Evolutionary conservation across 768 basidiomycete species (phyloP), one percentile per base, ranked within the genome.

Genomic region (Auriscalpium microsporum): DNA sequence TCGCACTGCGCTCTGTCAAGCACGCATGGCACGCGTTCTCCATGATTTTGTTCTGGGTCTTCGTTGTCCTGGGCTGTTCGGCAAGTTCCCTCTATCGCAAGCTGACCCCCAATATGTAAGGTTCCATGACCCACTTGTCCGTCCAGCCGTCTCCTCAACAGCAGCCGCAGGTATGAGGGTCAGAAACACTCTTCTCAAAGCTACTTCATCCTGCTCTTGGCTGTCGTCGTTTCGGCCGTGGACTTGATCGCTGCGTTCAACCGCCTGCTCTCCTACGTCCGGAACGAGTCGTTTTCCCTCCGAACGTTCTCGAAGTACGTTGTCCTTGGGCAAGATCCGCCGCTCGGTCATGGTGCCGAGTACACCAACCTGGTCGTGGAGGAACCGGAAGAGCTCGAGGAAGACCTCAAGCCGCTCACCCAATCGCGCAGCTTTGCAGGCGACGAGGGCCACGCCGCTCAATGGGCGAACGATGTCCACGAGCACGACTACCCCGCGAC

Each of bases 91-190:
- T 89, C 21, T 96, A 97, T 69, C 75, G 75, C 45, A 89, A 89
- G 59, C 68, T 85, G 50, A 92, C 90, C 0, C 90, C 90, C 3
- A 78, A 94, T 69, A 83, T 93, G 86, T 94, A 69, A 64, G 86
- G 75, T n/a, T 21, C 13, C 42, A 40, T 21, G 21, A 48, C 44
- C 38, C 13, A n/a, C 19, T 21, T 38, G 13, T 28, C 14, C 10
- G 7, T 58, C n/a, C 21, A 19, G 17, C 23, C n/a, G 17, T 36
- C 13, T 28, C 17, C 33, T 50, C 42, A 46, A 48, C 33, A 46
- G 54, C 34, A 50, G 51, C 49, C 54, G 45, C 64, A 90, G 87
- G 86, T 90, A 90, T 63, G 71, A 84, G 71, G 82, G 79, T 64
- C 62, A 62, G 61, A 66, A 73, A 10, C 93, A 95, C 66, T 73